Evolutionary conservation across 176 grass and related monocot genomes (phyloP), one percentile per base, ranked within the genome.

Genomic region (Aegilops sharonensis): DNA sequence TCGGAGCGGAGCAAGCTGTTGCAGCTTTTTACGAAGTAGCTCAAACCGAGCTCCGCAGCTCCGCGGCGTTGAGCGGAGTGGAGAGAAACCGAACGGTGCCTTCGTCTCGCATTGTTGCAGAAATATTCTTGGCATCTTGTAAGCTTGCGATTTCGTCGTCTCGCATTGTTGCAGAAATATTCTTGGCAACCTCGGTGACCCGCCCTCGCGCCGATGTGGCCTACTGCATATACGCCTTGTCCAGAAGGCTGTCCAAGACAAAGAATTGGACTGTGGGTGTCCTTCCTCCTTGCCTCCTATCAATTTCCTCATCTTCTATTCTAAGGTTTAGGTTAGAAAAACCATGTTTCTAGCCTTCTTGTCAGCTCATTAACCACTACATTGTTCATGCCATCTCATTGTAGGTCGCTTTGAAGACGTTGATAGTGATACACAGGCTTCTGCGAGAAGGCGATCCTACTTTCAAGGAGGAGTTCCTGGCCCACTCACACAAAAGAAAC

Each of bases 371-470:
- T 54, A 54, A 54, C 50, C 2, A 78, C 13, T 73, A 0, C 8
- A 6, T 23, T 23, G 15, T 21, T 21, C 24, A 79, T 84, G 31
- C 15, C 34, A 48, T 62, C 42, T 74, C 8, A 30, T 31, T 7
- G 27, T 82, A 98, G 96, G 96, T 98, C 82, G 90, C 93, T 15
- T 79, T 95, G 66, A 98, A 98, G 91, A 91, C 93, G 77, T 74
- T 98, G 82, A 94, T 98, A 92, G 93, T 98, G 65, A 76, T 98
- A 80, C 96, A 95, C 40, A 94, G 93, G 89, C 82, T 93, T 74
- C 61, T 98, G 59, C 92, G 96, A 87, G 96, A 98, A 84, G 93
- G 93, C 43, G 96, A 98, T 86, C 96, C 96, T 76, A 95, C 90
- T 76, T 98, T 98, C 86, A 93, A 91, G 61, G 96, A 98, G 71